Evolutionary conservation across 768 basidiomycete species (phyloP).

Genomic region (Lentinula lateritia): DNA sequence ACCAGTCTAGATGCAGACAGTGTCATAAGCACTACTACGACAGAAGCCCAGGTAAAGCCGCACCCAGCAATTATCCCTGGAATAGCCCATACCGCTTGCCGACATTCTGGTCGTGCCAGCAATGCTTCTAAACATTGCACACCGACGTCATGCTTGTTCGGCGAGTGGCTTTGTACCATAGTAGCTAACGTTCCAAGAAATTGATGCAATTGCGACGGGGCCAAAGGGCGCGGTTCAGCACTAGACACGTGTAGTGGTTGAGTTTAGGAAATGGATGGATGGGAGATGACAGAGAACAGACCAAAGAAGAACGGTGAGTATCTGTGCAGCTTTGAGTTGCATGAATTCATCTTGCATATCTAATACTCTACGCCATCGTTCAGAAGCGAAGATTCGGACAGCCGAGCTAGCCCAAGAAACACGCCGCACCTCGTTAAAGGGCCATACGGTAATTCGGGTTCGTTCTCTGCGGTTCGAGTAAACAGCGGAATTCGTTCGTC

Average conservation of each 20-base stretch:
- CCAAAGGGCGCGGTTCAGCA: constrained; percentile 44
- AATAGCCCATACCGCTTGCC: constrained; percentile 76
- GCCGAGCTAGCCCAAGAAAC: neutral
- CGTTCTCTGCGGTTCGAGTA: constrained; percentile 50
- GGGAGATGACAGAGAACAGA: constrained; percentile 22
- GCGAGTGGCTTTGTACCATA: constrained; percentile 53
- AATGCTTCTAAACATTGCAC: constrained; percentile 89
- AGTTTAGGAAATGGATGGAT: constrained; percentile 3
- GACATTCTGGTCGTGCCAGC: constrained; percentile 73
- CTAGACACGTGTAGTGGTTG: constrained; percentile 21
- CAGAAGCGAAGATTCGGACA: constrained; percentile 2
- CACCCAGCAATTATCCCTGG: constrained; percentile 67
- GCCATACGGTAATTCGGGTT: constrained; percentile 74
- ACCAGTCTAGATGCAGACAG: constrained; percentile 50
- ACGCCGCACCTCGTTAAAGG: constrained; percentile 64
- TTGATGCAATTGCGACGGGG: constrained; percentile 47
- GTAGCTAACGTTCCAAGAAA: constrained; percentile 56
- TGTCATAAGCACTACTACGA: neutral
- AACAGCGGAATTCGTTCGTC: constrained; percentile 84
- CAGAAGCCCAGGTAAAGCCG: constrained; percentile 9
- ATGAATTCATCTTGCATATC: constrained; percentile 91
- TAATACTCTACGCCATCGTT: constrained; percentile 48
- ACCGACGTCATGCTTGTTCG: constrained; percentile 79
- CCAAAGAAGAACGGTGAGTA: constrained; percentile 84
- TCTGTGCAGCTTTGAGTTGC: constrained; percentile 85